Evolutionary conservation across 345 rosid species (phyloP), one percentile per base, ranked within the genome.

Genomic region (Salix brachista): DNA sequence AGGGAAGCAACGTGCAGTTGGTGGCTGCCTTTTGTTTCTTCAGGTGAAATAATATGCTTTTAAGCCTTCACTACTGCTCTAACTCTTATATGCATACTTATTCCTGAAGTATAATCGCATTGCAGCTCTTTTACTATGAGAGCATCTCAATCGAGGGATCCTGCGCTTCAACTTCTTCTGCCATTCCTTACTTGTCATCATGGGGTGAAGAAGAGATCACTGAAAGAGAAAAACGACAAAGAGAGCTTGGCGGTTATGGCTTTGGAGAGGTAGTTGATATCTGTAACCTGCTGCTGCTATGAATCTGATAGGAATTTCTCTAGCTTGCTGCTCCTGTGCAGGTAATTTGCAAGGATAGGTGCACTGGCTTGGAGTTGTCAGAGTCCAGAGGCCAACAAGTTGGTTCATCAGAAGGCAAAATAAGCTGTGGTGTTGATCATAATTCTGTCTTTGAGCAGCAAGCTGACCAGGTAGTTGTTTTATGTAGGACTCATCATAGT

Each of bases 161-260:
- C 67, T 69, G 48, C 52, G 44, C 79, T 75, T 66, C 64, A 39
- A 56, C 46, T 10, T 69, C 85, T 54, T 17, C 82, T 23, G 50
- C n/a, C 37, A 17, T 69, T 46, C 81, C 87, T 6, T 80, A 76
- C 78, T 75, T 84, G 74, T 83, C 86, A 78, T 83, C 82, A 26
- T 86, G 89, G 89, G 87, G 89, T 8, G 89, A 84, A 73, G 88
- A 84, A 75, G 89, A 84, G 77, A 86, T 84, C 66, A 77, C 82
- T 67, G 85, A 84, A 72, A 83, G 89, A 82, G 89, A 86, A 71
- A 86, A 84, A 72, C 81, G 73, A 52, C 87, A 86, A 80, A 82
- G 79, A 76, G 84, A 81, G 73, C 85, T 81, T 70, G 89, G 89
- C 78, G 85, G 89, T 72, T 86, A 86, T 73, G 89, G 89, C 61